Percentiles rank a stretch among this genome's conserved stretches.
Evolutionary conservation across 306 rosid genomes (phyloP).

Genomic region (Prosopis cineraria): DNA sequence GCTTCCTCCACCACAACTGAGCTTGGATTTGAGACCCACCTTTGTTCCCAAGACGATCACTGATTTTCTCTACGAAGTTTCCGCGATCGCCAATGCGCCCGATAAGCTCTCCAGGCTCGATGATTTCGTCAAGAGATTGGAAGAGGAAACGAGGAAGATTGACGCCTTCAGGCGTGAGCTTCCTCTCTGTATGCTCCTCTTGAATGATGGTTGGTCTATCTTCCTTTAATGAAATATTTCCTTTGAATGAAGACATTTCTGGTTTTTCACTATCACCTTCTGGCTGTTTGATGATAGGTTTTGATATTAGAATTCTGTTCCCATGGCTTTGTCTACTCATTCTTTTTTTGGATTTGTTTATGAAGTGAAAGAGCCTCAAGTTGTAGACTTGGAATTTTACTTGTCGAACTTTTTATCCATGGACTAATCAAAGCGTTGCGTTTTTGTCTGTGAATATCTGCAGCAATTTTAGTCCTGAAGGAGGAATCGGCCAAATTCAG

Average conservation of each 20-base stretch:
- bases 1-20: constrained; percentile 76
- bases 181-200: constrained; percentile 82
- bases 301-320: background rate
- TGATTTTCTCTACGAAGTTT: constrained; percentile 62
- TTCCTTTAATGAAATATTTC: background rate
- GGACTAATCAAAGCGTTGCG: constrained; percentile 8
- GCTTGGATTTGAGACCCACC: constrained; percentile 70
- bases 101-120: constrained; percentile 52
- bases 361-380: constrained; percentile 2
- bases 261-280: background rate
- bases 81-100: constrained; percentile 37
- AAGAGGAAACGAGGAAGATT: constrained; percentile 85
- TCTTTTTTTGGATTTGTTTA: background rate
- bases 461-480: constrained; percentile 70
- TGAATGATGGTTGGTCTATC: constrained; percentile 72
- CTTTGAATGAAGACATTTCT: background rate
- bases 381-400: background rate
- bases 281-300: background rate
- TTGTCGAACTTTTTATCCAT: background rate
- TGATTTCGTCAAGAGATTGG: constrained; percentile 54
- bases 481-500: constrained; percentile 60
- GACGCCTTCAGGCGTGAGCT: constrained; percentile 93
- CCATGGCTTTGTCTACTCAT: background rate
- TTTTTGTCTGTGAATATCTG: background rate
- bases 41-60: constrained; percentile 72